phyloP scores from a whole-genome alignment of 306 rosid species.

The Vigna angularis region DNA sequence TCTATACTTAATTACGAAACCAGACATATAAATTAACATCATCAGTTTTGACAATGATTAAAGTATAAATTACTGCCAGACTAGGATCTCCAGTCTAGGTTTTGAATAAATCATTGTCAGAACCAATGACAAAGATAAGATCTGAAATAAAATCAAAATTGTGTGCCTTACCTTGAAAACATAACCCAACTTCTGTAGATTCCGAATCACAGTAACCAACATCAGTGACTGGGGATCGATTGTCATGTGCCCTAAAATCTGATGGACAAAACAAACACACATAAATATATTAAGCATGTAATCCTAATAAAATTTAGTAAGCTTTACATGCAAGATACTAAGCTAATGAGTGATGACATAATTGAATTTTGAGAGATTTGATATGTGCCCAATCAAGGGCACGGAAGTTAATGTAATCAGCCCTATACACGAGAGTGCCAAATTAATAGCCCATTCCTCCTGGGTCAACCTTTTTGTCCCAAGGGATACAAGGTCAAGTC shows the following conservation, averaged over 20 bases:
- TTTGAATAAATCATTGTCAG: constrained; percentile 16
- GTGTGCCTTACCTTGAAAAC: constrained; percentile 84
- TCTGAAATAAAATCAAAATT: constrained; percentile 38
- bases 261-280: constrained; percentile 49
- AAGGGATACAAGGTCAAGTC: constrained; percentile 26
- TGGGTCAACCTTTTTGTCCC: constrained; percentile 31
- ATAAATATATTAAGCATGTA: constrained; percentile 35
- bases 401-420: constrained; percentile 10
- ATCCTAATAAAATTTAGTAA: constrained; percentile 1
- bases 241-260: constrained; percentile 81
- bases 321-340: constrained; percentile 23
- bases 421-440: not conserved
- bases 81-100: constrained; percentile 18
- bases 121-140: constrained; percentile 23
- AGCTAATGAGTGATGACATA: constrained; percentile 13
- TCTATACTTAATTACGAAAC: constrained; percentile 37
- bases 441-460: not conserved
- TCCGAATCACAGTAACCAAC: constrained; percentile 79
- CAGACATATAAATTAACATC: constrained; percentile 31
- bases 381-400: constrained; percentile 12
- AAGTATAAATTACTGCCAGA: constrained; percentile 11
- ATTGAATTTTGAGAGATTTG: constrained; percentile 22
- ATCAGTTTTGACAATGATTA: constrained; percentile 37
- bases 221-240: constrained; percentile 76
- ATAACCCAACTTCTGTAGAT: constrained; percentile 86